Percentiles rank a stretch among this genome's conserved stretches.
These are phyloP conservation scores for Rubia peregrina DNA, from an alignment of 305 asterid species.

Conservation along the genomic window DNA sequence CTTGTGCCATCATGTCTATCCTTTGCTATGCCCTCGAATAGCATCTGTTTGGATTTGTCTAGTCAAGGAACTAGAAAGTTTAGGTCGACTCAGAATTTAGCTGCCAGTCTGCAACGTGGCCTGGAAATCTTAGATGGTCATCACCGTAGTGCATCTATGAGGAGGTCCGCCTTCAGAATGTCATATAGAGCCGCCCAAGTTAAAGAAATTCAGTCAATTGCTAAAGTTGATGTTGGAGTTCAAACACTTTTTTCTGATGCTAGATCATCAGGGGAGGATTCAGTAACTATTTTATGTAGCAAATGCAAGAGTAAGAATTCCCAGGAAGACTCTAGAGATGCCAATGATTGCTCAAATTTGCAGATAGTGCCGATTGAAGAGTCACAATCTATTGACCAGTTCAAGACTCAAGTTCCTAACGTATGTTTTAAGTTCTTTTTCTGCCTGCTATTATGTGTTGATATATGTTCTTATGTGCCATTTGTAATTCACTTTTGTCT, in stretches of 20 bases:
- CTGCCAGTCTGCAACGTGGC: conserved; percentile 86
- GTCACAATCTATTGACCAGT: conserved; percentile 39
- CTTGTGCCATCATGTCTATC: conserved; percentile 28
- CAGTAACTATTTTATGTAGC: conserved; percentile 38
- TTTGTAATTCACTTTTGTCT: conserved; percentile 17
- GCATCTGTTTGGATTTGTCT: conserved; percentile 42
- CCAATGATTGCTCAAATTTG: conserved; percentile 48
- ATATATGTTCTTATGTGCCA: conserved; percentile 23
- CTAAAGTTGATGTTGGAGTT: conserved; percentile 81
- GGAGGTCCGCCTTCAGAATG: conserved; percentile 71
- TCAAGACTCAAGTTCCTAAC: conserved; percentile 71
- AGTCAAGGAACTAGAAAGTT: conserved; percentile 39
- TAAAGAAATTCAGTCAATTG: conserved; percentile 44
- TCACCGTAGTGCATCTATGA: conserved; percentile 51
- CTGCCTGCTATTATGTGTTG: conserved; percentile 12
- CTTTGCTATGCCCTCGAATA: conserved; percentile 44
- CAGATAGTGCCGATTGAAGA: conserved; percentile 71
- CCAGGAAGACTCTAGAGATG: conserved; percentile 33
- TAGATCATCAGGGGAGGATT: conserved; percentile 28
- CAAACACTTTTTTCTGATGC: conserved; percentile 50
- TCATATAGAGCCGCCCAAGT: conserved; percentile 54
- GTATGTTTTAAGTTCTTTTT: conserved; percentile 40
- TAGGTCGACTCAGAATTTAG: conserved; percentile 63
- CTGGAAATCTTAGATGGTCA: conserved; percentile 71
- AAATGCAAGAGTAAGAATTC: conserved; percentile 53